Evolutionary conservation across 2,329 filamentous ascomycete genomes (phyloP).

Genomic region (Beauveria sp.): DNA sequence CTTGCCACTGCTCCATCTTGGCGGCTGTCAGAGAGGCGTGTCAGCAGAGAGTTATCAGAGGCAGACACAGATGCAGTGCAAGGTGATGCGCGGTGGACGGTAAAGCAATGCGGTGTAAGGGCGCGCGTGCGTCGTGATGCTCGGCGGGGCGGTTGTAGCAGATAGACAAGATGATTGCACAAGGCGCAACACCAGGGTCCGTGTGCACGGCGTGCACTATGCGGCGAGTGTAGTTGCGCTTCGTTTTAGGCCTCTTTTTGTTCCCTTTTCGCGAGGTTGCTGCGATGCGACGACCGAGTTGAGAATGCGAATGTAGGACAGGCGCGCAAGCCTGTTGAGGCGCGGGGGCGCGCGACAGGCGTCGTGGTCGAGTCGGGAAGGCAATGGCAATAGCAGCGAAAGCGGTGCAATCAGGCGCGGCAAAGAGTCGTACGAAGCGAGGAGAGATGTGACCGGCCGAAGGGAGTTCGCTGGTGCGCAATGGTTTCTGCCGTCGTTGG

Average conservation of each 20-base stretch:
- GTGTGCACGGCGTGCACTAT: not conserved
- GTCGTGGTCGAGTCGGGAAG: not conserved
- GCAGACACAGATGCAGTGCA: not conserved
- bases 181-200: not conserved
- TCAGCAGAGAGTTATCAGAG: not conserved
- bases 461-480: not conserved
- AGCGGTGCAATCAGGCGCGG: not conserved
- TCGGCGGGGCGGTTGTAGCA: conserved; percentile 2
- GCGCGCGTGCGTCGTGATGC: conserved; percentile 1
- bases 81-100: not conserved
- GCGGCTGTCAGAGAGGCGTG: not conserved
- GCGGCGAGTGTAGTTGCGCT: not conserved
- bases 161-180: conserved; percentile 1
- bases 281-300: not conserved
- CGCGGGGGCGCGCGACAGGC: not conserved
- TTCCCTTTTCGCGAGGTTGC: not conserved
- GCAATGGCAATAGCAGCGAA: not conserved
- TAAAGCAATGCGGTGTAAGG: conserved; percentile 4
- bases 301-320: not conserved
- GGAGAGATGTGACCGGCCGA: not conserved
- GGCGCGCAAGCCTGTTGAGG: not conserved
- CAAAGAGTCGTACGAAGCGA: not conserved
- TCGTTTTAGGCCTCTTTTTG: no score
- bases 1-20: conserved; percentile 53
- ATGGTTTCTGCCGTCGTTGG: conserved; percentile 3